Evolutionary conservation across 148 eudicot genomes (phyloP), one percentile per base, ranked within the genome.

Genomic region (Mesembryanthemum crystallinum): DNA sequence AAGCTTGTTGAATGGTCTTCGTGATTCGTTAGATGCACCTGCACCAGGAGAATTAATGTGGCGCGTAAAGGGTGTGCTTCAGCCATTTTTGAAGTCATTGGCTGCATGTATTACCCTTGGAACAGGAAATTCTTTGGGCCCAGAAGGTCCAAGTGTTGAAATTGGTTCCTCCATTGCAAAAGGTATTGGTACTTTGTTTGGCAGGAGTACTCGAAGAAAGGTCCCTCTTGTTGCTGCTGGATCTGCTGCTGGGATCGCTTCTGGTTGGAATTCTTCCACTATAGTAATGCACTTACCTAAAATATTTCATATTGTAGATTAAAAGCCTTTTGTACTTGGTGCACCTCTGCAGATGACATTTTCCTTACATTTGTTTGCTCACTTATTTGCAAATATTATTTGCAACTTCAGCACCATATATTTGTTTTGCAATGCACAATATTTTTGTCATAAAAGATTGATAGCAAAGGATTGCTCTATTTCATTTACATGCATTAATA

Each of bases 91-190:
- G 73, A 92, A 86, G 85, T 80, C 96, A 51, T 5, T 92, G 75
- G 93, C 98, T 73, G 98, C 98, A 39, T 89, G 95, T 70, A 64
- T 94, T 60, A 94, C 98, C 67, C 87, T 94, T 23, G 98, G 97
- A 73, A 94, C 98, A 0, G 98, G 98, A 54, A 94, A 94, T 79
- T 90, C 98, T 11, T 74, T 94, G 73, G 98, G 98, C 28, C 98
- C 98, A 11, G 98, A 94, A 87, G 98, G 98, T 77, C 98, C 98
- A 13, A 90, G 98, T 74, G 98, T 94, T 32, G 98, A 94, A 82
- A 91, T 94, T 63, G 98, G 98, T 65, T 82, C 91, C 67, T 88
- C 98, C 73, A 83, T 94, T 73, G 98, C 88, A 67, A 88, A 85
- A 79, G 98, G 97, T 55, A 78, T 91, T 64, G 90, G 87, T 76